phyloP scores from a whole-genome alignment of 371 early-diverging fungal genomes.

The Syncephalastrum monosporum region DNA sequence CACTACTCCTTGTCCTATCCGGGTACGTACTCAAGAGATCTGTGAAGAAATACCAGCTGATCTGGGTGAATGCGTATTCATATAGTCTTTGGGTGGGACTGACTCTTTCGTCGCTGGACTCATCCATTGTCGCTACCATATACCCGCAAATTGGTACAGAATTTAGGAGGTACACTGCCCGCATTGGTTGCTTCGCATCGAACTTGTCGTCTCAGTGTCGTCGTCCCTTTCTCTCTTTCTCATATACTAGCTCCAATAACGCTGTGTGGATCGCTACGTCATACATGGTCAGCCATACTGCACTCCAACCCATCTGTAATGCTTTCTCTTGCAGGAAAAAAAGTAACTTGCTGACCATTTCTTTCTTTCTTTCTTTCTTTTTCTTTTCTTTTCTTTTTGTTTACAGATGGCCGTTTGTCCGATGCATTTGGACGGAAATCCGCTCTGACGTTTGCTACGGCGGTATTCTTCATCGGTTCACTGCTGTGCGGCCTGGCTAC shows the following conservation, averaged over 20 bases:
- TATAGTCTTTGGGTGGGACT: slow-evolving; percentile 42
- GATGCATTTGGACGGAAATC: slow-evolving; percentile 72
- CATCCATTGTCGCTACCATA: slow-evolving; percentile 81
- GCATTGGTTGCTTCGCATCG: background rate
- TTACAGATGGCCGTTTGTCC: slow-evolving; percentile 52
- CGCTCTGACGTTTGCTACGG: slow-evolving; percentile 54
- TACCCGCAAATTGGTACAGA: slow-evolving; percentile 75
- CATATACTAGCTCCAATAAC: slow-evolving; percentile 36
- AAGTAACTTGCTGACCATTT: background rate
- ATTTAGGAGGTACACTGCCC: slow-evolving; percentile 49
- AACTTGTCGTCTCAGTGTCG: background rate
- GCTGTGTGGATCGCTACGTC: slow-evolving; percentile 75
- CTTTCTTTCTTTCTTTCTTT: background rate
- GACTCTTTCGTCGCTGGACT: slow-evolving; percentile 74
- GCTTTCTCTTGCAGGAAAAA: background rate
- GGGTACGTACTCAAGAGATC: slow-evolving; percentile 18
- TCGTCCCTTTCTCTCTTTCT: background rate
- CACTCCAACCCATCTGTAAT: slow-evolving; percentile 75
- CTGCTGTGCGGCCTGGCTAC: slow-evolving; percentile 57
- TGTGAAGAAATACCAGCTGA: background rate
- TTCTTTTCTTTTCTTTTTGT: background rate
- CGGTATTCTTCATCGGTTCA: slow-evolving; percentile 58
- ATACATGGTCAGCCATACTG: slow-evolving; percentile 74
- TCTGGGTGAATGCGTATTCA: background rate
- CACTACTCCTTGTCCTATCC: slow-evolving; percentile 29